Percentiles rank a stretch among this genome's conserved stretches.
phyloP scores from a whole-genome alignment of 768 basidiomycete genomes.

The Suillus brevipes region DNA sequence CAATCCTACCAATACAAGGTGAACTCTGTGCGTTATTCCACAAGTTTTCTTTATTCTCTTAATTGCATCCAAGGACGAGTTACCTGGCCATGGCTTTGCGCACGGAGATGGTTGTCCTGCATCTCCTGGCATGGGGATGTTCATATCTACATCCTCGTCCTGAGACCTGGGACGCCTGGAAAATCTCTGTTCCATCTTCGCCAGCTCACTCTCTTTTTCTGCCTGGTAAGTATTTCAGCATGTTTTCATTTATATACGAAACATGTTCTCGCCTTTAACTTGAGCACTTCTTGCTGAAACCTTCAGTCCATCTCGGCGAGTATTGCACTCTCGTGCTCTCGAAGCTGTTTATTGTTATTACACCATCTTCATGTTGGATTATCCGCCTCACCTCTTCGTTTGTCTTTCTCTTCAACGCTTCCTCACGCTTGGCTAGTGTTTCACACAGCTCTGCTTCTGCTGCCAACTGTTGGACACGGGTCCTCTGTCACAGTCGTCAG shows the following conservation, averaged over 20 bases:
- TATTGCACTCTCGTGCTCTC: neutral
- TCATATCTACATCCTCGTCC: neutral
- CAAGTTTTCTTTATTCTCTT: constrained; percentile 8
- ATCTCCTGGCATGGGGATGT: neutral
- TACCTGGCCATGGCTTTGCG: neutral
- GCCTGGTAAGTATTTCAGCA: neutral
- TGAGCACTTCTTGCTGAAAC: neutral
- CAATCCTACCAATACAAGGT: constrained; percentile 1
- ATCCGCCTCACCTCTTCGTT: neutral
- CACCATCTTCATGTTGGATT: no score
- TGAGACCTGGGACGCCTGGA: neutral
- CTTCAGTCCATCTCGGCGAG: neutral
- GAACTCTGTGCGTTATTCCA: constrained; percentile 1
- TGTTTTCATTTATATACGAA: neutral
- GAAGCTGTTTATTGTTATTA: neutral
- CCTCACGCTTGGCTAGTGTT: neutral
- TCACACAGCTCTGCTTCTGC: neutral
- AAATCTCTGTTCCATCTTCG: neutral
- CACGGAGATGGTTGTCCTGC: neutral
- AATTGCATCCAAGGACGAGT: neutral
- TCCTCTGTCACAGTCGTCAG: no score
- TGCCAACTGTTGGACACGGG: no score
- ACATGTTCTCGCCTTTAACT: neutral
- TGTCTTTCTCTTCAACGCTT: neutral
- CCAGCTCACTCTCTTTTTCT: neutral